phyloP scores from a whole-genome alignment of 2,329 filamentous ascomycete species.

The Xylariaceae sp. region DNA sequence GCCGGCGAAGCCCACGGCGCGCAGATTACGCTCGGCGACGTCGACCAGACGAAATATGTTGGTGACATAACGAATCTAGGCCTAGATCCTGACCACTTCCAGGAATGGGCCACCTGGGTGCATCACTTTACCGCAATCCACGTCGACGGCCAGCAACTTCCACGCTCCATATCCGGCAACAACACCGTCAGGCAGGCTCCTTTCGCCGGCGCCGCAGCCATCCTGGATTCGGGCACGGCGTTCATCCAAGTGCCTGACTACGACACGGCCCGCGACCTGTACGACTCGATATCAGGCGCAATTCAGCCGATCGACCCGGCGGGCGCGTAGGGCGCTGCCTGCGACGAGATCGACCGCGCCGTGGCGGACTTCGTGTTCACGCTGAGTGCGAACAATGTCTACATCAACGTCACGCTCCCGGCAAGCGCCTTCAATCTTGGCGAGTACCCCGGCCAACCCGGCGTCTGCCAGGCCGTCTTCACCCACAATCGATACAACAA shows the following conservation, averaged over 20 bases:
- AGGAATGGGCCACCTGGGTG: conserved; percentile 32
- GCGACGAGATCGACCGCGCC: conserved; percentile 37
- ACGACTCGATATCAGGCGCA: conserved; percentile 39
- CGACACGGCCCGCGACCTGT: conserved; percentile 38
- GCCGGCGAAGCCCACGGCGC: conserved; percentile 29
- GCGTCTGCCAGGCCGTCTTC: conserved; percentile 44
- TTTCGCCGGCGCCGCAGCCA: conserved; percentile 19
- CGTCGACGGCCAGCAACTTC: conserved; percentile 31
- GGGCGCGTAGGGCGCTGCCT: conserved; percentile 44
- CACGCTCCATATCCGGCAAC: conserved; percentile 21
- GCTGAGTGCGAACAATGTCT: conserved; percentile 32
- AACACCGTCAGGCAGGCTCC: conserved; percentile 8
- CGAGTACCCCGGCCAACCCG: conserved; percentile 36
- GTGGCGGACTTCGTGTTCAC: conserved; percentile 40
- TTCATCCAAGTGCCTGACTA: conserved; percentile 42
- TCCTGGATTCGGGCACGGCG: conserved; percentile 43
- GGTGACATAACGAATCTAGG: conserved; percentile 36
- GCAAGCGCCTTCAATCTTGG: conserved; percentile 43
- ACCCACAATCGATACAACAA: not conserved
- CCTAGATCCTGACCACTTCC: conserved; percentile 31
- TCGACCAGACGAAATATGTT: conserved; percentile 39
- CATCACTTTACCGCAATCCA: conserved; percentile 37
- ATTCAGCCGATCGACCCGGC: conserved; percentile 40
- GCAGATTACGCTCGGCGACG: conserved; percentile 43
- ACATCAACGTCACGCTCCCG: conserved; percentile 40